Conservation (phyloP, 306 rosid species). For the Quercus bicolor region DNA sequence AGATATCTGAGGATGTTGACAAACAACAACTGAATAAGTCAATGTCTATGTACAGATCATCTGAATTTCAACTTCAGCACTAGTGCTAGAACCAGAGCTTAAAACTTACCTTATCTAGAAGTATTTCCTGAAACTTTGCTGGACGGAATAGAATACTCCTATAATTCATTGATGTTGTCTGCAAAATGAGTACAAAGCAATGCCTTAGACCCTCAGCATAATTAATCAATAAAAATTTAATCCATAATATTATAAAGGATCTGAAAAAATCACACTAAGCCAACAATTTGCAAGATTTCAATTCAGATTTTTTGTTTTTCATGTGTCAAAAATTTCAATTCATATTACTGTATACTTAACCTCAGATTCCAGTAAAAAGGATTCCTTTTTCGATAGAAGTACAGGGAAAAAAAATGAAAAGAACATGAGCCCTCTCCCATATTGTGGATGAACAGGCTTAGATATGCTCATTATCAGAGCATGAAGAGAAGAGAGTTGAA, state of each 20-base stretch:
- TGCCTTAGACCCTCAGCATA: background rate
- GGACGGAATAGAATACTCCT: conserved; percentile 47
- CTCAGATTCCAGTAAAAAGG: background rate
- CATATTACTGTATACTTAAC: background rate
- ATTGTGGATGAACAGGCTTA: background rate
- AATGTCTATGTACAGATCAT: background rate
- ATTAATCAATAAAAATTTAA: background rate
- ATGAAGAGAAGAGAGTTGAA: background rate
- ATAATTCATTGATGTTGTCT: conserved; percentile 55
- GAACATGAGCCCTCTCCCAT: background rate
- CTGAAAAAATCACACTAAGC: background rate
- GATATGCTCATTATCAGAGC: conserved; percentile 6
- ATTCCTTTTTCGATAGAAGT: background rate
- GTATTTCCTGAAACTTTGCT: conserved; percentile 61
- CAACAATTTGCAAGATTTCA: background rate
- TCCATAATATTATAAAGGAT: background rate
- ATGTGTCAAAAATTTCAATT: no score
- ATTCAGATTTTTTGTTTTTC: background rate
- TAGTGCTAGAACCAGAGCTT: background rate
- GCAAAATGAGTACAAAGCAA: conserved; percentile 15
- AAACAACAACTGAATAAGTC: background rate
- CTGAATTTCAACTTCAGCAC: conserved; percentile 2
- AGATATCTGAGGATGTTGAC: conserved; percentile 9
- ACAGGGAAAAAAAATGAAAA: background rate
- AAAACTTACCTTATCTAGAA: conserved; percentile 73